A percentile compares a stretch with the other conserved stretches of the same genome.
These are phyloP conservation scores for Pichia gijzeniarum DNA, from an alignment of 805 yeast species.

Conservation along the genomic window DNA sequence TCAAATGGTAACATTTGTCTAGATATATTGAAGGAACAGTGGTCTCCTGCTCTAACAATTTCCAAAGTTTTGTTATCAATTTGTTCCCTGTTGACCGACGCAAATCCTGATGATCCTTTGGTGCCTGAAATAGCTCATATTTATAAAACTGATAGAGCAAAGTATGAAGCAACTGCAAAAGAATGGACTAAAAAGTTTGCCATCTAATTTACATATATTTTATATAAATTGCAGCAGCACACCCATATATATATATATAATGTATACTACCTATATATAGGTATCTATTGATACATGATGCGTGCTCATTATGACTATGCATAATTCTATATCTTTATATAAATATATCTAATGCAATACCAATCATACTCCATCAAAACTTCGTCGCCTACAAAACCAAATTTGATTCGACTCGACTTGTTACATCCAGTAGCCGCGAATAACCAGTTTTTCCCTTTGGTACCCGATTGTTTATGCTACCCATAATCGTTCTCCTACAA, in stretches of 20 bases:
- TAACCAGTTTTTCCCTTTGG: neutral
- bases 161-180: conserved; percentile 93
- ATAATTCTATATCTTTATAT: too few relatives aligned
- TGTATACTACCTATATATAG: neutral
- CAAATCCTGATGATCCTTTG: conserved; percentile 97
- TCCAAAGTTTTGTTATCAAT: conserved; percentile 92
- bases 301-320: too few relatives aligned
- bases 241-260: neutral
- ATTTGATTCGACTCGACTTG: neutral
- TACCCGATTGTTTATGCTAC: neutral
- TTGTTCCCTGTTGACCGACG: conserved; percentile 93
- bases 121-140: conserved; percentile 98
- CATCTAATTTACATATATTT: conserved; percentile 38
- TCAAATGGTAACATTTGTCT: conserved; percentile 93
- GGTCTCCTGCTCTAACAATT: conserved; percentile 98
- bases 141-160: conserved; percentile 87
- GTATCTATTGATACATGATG: too few relatives aligned
- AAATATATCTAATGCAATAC: too few relatives aligned
- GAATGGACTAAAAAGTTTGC: conserved; percentile 99
- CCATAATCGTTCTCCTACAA: too few relatives aligned
- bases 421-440: neutral
- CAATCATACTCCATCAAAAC: too few relatives aligned
- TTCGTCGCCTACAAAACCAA: too few relatives aligned
- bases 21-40: conserved; percentile 94
- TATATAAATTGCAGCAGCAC: neutral